These are phyloP conservation scores for Penicillium daleae DNA, from an alignment of 495 filamentous ascomycete genomes.

Conservation along the genomic window DNA sequence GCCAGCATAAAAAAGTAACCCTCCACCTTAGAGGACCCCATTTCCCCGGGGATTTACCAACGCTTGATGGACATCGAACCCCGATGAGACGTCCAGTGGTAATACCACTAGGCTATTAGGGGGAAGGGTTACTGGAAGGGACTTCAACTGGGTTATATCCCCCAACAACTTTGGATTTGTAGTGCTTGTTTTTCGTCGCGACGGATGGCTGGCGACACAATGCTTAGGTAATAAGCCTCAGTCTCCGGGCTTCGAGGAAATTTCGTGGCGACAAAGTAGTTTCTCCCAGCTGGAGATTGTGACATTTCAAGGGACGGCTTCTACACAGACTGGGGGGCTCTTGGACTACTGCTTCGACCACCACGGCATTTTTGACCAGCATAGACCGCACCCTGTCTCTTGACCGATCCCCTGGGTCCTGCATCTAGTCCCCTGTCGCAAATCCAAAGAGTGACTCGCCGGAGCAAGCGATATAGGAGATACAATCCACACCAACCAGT, in stretches of 20 bases:
- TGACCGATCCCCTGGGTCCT: constrained; percentile 2
- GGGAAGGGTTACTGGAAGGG: no score
- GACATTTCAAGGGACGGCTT: background rate
- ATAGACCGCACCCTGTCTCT: background rate
- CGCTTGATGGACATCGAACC: no score
- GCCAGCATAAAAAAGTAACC: no score
- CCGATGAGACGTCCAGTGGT: no score
- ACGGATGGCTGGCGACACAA: constrained; percentile 2
- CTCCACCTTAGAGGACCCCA: no score
- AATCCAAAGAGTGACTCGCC: background rate
- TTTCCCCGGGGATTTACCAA: no score
- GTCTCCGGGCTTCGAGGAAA: constrained; percentile 21
- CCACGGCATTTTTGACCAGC: background rate
- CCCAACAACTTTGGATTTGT: no score
- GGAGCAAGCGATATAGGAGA: constrained; percentile 11
- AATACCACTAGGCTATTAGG: no score
- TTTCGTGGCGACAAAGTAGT: constrained; percentile 30
- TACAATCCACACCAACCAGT: background rate
- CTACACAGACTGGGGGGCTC: background rate
- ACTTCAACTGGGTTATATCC: no score
- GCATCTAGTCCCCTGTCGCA: constrained; percentile 14
- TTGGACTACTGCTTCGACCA: background rate
- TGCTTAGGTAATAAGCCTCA: constrained; percentile 30
- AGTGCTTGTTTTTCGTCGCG: no score
- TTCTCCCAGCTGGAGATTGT: constrained; percentile 2